A percentile compares a stretch with the other conserved stretches of the same genome.
Conservation (phyloP, 1,139 yeast species). For the Hansenula lynferdii region DNA sequence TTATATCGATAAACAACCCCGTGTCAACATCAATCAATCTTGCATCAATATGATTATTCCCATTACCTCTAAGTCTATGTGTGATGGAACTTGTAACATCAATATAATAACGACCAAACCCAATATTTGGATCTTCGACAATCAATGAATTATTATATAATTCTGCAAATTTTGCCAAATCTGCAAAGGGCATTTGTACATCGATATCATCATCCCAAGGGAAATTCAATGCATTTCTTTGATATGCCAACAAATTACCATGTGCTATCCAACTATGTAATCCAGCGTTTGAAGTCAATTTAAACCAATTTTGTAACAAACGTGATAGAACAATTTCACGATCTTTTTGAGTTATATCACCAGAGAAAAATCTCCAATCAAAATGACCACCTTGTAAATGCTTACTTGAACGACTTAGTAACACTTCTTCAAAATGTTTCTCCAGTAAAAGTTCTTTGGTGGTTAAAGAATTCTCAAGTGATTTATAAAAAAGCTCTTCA, state of each 20-base stretch:
- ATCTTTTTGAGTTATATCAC: conserved; percentile 35
- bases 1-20: conserved; percentile 71
- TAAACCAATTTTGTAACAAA: conserved; percentile 51
- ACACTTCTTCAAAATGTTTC: conserved; percentile 47
- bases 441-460: conserved; percentile 9
- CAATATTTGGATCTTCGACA: conserved; percentile 59
- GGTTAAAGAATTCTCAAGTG: conserved; percentile 10
- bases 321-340: conserved; percentile 43
- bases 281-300: conserved; percentile 43
- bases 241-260: conserved; percentile 60
- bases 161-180: conserved; percentile 42
- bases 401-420: conserved; percentile 5
- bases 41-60: conserved; percentile 71
- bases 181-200: conserved; percentile 54
- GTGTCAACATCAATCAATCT: conserved; percentile 73
- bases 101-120: conserved; percentile 52
- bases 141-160: conserved; percentile 50
- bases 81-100: conserved; percentile 47
- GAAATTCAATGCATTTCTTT: conserved; percentile 55
- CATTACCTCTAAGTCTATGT: conserved; percentile 36
- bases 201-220: conserved; percentile 68
- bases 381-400: conserved; percentile 43
- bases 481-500: conserved; percentile 8
- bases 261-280: conserved; percentile 53
- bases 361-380: conserved; percentile 68